Conservation (phyloP, 768 basidiomycete species). For the Russula dissimulans region DNA sequence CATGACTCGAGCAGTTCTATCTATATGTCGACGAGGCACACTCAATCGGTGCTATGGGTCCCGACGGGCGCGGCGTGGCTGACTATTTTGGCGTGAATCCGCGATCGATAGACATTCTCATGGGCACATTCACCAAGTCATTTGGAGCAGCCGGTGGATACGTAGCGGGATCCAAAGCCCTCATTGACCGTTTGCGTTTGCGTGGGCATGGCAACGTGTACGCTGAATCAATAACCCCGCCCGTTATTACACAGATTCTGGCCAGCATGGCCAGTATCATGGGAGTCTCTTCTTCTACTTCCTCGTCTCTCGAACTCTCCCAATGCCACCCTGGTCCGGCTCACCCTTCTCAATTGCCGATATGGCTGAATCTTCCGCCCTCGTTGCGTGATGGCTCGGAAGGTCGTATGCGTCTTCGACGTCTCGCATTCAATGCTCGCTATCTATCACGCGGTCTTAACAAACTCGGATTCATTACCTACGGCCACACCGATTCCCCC, state of each 20-base stretch:
- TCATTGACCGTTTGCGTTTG: conserved; percentile 77
- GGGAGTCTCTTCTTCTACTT: conserved; percentile 49
- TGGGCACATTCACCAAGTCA: conserved; percentile 98
- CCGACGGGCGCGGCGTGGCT: conserved; percentile 87
- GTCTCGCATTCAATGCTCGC: conserved; percentile 91
- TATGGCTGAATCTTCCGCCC: conserved; percentile 71
- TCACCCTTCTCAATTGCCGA: conserved; percentile 52
- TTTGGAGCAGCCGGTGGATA: conserved; percentile 95
- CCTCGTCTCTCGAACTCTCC: conserved; percentile 24
- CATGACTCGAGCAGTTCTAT: conserved; percentile 59
- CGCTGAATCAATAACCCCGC: conserved; percentile 84
- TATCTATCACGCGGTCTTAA: conserved; percentile 81
- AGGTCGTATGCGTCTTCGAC: conserved; percentile 69
- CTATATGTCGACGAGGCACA: conserved; percentile 96
- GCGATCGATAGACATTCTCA: conserved; percentile 76
- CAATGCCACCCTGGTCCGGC: conserved; percentile 63
- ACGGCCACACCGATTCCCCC: conserved; percentile 84
- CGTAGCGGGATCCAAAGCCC: conserved; percentile 71
- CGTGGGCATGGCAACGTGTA: conserved; percentile 77
- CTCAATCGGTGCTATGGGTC: conserved; percentile 92
- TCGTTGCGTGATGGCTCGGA: conserved; percentile 73
- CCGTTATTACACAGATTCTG: conserved; percentile 84
- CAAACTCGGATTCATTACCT: conserved; percentile 95
- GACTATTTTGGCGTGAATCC: conserved; percentile 91
- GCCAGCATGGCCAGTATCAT: conserved; percentile 96